phyloP scores from a whole-genome alignment of 129 eudicot species.

The Rutidosis leptorrhynchoides region DNA sequence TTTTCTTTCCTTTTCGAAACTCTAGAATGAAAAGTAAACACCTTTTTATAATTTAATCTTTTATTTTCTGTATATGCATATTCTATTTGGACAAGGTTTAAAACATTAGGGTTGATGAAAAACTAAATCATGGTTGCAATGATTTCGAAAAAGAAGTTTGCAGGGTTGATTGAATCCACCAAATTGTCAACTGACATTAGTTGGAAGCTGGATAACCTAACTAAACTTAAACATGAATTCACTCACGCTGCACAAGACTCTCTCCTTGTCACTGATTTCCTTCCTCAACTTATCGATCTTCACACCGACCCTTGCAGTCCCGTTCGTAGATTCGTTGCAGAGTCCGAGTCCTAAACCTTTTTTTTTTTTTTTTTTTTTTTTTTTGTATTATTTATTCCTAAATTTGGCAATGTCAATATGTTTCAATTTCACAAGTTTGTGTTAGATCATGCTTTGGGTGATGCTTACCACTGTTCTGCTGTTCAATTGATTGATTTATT shows the following conservation, averaged over 20 bases:
- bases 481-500: conserved; percentile 13
- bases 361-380: not conserved
- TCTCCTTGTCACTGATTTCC: conserved; percentile 38
- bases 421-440: no score
- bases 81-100: not conserved
- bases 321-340: conserved; percentile 61
- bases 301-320: conserved; percentile 69
- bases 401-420: not conserved
- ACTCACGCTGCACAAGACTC: conserved; percentile 35
- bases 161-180: conserved; percentile 44
- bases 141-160: conserved; percentile 39
- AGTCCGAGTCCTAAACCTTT: conserved; percentile 41
- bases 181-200: conserved; percentile 48
- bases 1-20: no score
- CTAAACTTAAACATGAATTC: conserved; percentile 43
- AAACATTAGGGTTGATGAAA: not conserved
- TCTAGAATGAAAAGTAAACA: no score
- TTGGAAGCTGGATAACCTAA: conserved; percentile 57
- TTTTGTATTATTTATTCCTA: not conserved
- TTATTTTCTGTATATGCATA: no score
- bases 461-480: not conserved
- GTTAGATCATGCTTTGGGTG: no score
- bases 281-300: conserved; percentile 51
- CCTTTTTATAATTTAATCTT: no score
- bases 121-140: conserved; percentile 37